phyloP scores from a whole-genome alignment of 2,329 filamentous ascomycete genomes.

The Aureobasidium sp. region DNA sequence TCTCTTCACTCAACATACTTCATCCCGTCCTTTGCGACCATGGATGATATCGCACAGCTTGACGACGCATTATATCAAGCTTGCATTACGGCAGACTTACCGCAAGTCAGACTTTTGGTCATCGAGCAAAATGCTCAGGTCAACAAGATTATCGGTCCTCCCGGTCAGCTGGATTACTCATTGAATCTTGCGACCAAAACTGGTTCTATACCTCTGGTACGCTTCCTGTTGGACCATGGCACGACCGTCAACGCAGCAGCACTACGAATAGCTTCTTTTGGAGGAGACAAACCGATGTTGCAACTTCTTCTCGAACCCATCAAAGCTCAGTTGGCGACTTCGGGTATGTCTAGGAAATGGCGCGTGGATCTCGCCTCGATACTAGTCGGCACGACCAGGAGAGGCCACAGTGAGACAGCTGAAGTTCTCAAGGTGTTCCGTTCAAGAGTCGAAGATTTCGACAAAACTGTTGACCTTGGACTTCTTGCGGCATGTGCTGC shows the following conservation, averaged over 20 bases:
- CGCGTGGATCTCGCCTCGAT: slow-evolving; percentile 1
- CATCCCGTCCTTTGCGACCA: not conserved
- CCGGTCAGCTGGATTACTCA: slow-evolving; percentile 4
- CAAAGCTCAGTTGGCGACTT: not conserved
- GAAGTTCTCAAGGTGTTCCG: slow-evolving; percentile 5
- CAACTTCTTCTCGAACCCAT: slow-evolving; percentile 7
- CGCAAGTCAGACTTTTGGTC: not conserved
- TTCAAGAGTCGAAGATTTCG: not conserved
- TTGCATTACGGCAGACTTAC: not conserved
- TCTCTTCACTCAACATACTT: not conserved
- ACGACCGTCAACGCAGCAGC: slow-evolving; percentile 1
- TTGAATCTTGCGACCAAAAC: not conserved
- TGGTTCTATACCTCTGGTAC: slow-evolving; percentile 1
- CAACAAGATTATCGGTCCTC: slow-evolving; percentile 1
- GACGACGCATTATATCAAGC: slow-evolving; percentile 1
- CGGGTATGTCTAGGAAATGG: slow-evolving; percentile 10
- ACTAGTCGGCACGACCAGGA: not conserved
- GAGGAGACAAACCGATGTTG: slow-evolving; percentile 1
- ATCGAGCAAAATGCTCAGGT: not conserved
- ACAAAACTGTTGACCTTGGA: not conserved
- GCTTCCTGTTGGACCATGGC: not conserved
- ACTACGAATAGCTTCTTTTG: not conserved
- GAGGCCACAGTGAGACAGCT: slow-evolving; percentile 1
- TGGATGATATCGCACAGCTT: not conserved
- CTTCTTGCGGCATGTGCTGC: slow-evolving; percentile 3